phyloP scores from a whole-genome alignment of 1,139 yeast genomes.

The Scheffersomyces titani region DNA sequence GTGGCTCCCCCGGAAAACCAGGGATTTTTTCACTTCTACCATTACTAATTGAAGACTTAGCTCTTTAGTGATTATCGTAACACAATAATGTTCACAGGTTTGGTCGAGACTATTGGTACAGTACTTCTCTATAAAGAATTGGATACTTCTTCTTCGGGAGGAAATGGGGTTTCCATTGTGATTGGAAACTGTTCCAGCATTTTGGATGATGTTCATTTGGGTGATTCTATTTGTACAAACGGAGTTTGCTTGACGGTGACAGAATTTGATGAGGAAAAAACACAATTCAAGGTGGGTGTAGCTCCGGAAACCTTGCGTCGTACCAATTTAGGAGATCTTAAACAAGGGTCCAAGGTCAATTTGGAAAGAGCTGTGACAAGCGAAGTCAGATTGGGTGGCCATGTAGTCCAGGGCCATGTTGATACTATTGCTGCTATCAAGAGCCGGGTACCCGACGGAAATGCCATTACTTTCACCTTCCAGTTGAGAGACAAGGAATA shows the following conservation, averaged over 20 bases:
- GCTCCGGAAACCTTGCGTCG: conserved; percentile 91
- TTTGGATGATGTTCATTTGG: conserved; percentile 79
- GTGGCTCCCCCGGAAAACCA: not conserved
- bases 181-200: conserved; percentile 65
- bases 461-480: conserved; percentile 78
- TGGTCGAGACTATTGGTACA: conserved; percentile 82
- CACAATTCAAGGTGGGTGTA: conserved; percentile 80
- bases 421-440: conserved; percentile 81
- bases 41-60: not conserved
- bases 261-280: conserved; percentile 54
- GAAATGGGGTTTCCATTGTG: conserved; percentile 74
- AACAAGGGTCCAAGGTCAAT: conserved; percentile 66
- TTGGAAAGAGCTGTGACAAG: conserved; percentile 85
- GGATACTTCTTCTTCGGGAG: conserved; percentile 65
- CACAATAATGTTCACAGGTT: conserved; percentile 82
- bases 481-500: conserved; percentile 64
- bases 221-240: conserved; percentile 89
- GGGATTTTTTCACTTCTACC: not conserved
- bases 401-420: conserved; percentile 96
- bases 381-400: conserved; percentile 93
- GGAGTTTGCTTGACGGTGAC: conserved; percentile 97
- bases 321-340: conserved; percentile 68
- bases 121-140: conserved; percentile 48
- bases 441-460: conserved; percentile 60
- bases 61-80: not conserved